Evolutionary conservation across 2,329 filamentous ascomycete genomes (phyloP).

Genomic region (Botrytis deweyae): DNA sequence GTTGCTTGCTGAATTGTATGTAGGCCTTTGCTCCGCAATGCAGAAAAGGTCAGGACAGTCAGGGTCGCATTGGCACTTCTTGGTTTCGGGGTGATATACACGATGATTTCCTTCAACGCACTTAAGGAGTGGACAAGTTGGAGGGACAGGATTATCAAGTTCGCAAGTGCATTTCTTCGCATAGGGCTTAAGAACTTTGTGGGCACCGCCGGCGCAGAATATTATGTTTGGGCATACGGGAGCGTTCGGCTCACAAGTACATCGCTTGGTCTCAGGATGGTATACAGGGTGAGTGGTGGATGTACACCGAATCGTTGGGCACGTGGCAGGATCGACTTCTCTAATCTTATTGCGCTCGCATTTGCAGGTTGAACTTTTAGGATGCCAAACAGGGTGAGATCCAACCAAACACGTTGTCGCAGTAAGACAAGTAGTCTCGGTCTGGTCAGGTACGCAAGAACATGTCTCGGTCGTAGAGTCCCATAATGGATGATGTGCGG

Average conservation of each 20-base stretch:
- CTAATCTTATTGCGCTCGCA: constrained; percentile 3
- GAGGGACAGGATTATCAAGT: constrained; percentile 19
- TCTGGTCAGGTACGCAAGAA: constrained; percentile 16
- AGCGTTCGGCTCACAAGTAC: constrained; percentile 26
- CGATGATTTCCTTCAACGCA: constrained; percentile 25
- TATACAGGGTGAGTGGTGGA: constrained; percentile 26
- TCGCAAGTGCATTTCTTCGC: constrained; percentile 29
- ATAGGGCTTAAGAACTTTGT: constrained; percentile 17
- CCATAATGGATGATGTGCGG: constrained; percentile 10
- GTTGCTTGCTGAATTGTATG: constrained; percentile 24
- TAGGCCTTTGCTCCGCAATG: constrained; percentile 23
- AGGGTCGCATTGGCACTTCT: constrained; percentile 26
- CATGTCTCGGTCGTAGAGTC: constrained; percentile 21
- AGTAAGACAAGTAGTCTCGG: constrained; percentile 11
- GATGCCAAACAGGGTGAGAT: constrained; percentile 13
- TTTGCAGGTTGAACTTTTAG: constrained; percentile 7
- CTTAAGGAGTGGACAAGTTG: constrained; percentile 29
- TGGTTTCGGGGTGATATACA: constrained; percentile 27
- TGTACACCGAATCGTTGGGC: constrained; percentile 27
- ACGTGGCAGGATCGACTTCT: constrained; percentile 20
- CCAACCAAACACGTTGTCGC: constrained; percentile 6
- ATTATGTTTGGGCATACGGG: constrained; percentile 24
- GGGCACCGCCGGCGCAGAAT: constrained; percentile 25
- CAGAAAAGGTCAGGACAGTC: constrained; percentile 31
- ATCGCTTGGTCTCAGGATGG: constrained; percentile 23